phyloP scores from a whole-genome alignment of 495 filamentous ascomycete species.

The Zalerion maritima region DNA sequence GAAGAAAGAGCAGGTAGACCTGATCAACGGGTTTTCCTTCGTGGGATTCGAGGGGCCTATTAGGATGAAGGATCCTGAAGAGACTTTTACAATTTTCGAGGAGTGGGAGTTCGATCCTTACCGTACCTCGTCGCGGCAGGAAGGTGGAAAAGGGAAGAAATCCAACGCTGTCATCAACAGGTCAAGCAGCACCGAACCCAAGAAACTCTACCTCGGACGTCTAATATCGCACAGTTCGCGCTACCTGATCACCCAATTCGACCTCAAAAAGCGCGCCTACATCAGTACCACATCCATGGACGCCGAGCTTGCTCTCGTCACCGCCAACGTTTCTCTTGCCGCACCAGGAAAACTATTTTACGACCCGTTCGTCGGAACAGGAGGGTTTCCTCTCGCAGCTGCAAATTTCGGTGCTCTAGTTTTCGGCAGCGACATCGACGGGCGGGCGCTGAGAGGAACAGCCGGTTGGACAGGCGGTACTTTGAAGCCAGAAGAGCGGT shows the following conservation, averaged over 20 bases:
- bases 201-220: constrained; percentile 55
- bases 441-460: constrained; percentile 68
- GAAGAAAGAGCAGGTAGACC: constrained; percentile 37
- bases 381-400: constrained; percentile 73
- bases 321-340: constrained; percentile 77
- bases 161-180: constrained; percentile 7
- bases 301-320: constrained; percentile 79
- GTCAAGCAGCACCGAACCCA: constrained; percentile 35
- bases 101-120: constrained; percentile 45
- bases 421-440: constrained; percentile 86
- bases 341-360: constrained; percentile 72
- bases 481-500: constrained; percentile 28
- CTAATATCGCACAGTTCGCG: constrained; percentile 47
- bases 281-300: constrained; percentile 97
- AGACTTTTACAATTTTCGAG: constrained; percentile 67
- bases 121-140: constrained; percentile 13
- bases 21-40: constrained; percentile 75
- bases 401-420: constrained; percentile 76
- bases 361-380: constrained; percentile 91
- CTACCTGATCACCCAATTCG: constrained; percentile 56
- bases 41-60: constrained; percentile 65
- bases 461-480: constrained; percentile 30
- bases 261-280: constrained; percentile 82
- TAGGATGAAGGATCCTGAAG: constrained; percentile 51
- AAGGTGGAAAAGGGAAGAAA: too few relatives aligned